Evolutionary conservation across 2,329 filamentous ascomycete genomes (phyloP).

Genomic region (Bipolaris bicolor): DNA sequence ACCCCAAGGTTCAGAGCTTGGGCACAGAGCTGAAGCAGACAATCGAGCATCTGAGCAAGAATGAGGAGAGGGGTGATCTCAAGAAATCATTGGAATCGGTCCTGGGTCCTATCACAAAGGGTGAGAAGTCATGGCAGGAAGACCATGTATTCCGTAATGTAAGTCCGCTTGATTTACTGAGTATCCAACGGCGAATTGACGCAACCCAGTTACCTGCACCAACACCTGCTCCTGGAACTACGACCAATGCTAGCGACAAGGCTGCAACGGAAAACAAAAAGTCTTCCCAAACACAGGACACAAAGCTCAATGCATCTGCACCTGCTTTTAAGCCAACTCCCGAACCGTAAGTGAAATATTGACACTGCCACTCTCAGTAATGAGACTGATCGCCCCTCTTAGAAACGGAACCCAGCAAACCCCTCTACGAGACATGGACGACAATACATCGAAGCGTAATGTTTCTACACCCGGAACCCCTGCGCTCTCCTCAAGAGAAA

Average conservation of each 20-base stretch:
- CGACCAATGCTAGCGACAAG: conserved; percentile 40
- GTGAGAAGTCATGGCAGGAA: conserved; percentile 72
- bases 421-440: conserved; percentile 21
- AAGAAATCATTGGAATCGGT: conserved; percentile 75
- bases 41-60: conserved; percentile 66
- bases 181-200: conserved; percentile 16
- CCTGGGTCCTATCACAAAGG: conserved; percentile 71
- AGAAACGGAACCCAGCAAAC: conserved; percentile 45
- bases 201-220: conserved; percentile 28
- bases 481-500: conserved; percentile 26
- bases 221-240: conserved; percentile 24
- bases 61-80: conserved; percentile 71
- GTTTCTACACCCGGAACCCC: conserved; percentile 22
- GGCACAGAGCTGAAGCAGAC: conserved; percentile 70
- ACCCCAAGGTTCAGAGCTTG: conserved; percentile 90
- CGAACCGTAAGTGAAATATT: conserved; percentile 33
- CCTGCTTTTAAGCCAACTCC: conserved; percentile 66
- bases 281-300: conserved; percentile 51
- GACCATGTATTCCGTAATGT: conserved; percentile 76
- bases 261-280: conserved; percentile 45
- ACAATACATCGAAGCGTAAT: conserved; percentile 19
- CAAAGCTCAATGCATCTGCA: conserved; percentile 61
- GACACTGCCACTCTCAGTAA: conserved; percentile 1
- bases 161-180: conserved; percentile 39
- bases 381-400: conserved; percentile 22